Percentiles rank a stretch among this genome's conserved stretches.
Evolutionary conservation across 495 filamentous ascomycete genomes (phyloP).

Genomic region (Penicillium subrubescens): DNA sequence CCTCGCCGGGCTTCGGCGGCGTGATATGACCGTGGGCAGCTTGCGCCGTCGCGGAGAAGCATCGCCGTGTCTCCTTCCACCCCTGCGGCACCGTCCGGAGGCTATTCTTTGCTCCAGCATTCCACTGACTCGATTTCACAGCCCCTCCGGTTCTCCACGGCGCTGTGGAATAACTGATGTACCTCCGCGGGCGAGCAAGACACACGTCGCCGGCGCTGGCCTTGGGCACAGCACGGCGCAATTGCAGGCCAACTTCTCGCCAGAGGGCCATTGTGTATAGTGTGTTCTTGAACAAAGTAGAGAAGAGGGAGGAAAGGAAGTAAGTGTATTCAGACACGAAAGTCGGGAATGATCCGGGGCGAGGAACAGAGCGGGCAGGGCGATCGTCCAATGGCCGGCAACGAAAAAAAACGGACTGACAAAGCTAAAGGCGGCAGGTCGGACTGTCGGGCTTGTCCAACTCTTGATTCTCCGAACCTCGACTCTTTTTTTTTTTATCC

Average conservation of each 20-base stretch:
- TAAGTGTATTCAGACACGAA: constrained; percentile 6
- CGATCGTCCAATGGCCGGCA: constrained; percentile 30
- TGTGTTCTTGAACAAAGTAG: neutral
- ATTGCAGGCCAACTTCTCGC: constrained; percentile 38
- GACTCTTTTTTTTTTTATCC: constrained; percentile 17
- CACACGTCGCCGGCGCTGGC: constrained; percentile 31
- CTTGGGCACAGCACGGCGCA: constrained; percentile 38
- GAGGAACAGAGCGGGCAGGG: constrained; percentile 13
- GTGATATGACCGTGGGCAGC: constrained; percentile 75
- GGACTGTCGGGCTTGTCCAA: neutral
- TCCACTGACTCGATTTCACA: constrained; percentile 17
- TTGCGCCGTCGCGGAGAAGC: constrained; percentile 66
- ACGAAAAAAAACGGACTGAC: constrained; percentile 29
- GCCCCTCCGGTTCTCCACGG: constrained; percentile 25
- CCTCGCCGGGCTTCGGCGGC: constrained; percentile 89
- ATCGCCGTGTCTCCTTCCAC: constrained; percentile 43
- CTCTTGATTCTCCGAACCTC: neutral
- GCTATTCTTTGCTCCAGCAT: constrained; percentile 6
- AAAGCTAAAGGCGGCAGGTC: constrained; percentile 26
- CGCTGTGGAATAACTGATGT: constrained; percentile 30
- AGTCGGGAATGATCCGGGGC: constrained; percentile 19
- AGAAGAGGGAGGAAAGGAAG: constrained; percentile 10
- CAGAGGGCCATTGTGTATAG: constrained; percentile 39
- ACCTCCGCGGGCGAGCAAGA: constrained; percentile 37
- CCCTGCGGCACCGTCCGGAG: constrained; percentile 26